These are phyloP conservation scores for Boletus eberwhitei DNA, from an alignment of 768 basidiomycete genomes.

Conservation along the genomic window DNA sequence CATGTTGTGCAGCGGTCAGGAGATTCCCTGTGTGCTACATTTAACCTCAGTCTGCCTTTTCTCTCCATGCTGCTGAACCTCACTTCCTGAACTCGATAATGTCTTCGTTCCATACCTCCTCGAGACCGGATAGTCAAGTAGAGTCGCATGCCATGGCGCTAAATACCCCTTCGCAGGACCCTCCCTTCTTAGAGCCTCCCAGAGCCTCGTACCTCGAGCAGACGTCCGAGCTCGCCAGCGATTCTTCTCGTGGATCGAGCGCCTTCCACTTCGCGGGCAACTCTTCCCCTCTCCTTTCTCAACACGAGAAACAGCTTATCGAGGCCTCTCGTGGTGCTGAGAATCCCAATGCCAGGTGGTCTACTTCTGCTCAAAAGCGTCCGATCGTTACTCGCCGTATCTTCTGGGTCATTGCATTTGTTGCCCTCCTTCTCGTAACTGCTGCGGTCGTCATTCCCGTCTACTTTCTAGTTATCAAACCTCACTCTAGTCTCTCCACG, in stretches of 20 bases:
- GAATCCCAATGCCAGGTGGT: not conserved
- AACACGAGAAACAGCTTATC: slow-evolving; percentile 14
- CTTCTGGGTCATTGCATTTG: slow-evolving; percentile 29
- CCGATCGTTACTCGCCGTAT: slow-evolving; percentile 18
- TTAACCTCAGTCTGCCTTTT: not conserved
- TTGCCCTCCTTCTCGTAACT: slow-evolving; percentile 30
- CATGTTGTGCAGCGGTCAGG: not conserved
- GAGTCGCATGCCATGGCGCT: slow-evolving; percentile 9
- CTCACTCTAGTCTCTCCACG: slow-evolving; percentile 7
- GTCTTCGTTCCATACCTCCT: slow-evolving; percentile 9
- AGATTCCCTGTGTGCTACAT: not conserved
- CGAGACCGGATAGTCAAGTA: slow-evolving; percentile 20
- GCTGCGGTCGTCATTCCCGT: slow-evolving; percentile 43
- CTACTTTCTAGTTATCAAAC: slow-evolving; percentile 30
- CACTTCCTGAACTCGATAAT: not conserved
- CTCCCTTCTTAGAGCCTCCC: slow-evolving; percentile 13
- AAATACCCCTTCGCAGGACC: slow-evolving; percentile 9
- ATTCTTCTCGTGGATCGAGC: slow-evolving; percentile 24
- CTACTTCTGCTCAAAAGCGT: slow-evolving; percentile 12
- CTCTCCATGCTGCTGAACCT: not conserved
- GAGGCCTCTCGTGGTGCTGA: slow-evolving; percentile 3
- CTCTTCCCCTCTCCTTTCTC: slow-evolving; percentile 23
- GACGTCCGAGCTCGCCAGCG: slow-evolving; percentile 12
- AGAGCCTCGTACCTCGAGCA: slow-evolving; percentile 28
- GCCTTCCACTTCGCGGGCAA: slow-evolving; percentile 20